Conservation (phyloP, 2,329 filamentous ascomycete species). For the Hypoxylon sp. region DNA sequence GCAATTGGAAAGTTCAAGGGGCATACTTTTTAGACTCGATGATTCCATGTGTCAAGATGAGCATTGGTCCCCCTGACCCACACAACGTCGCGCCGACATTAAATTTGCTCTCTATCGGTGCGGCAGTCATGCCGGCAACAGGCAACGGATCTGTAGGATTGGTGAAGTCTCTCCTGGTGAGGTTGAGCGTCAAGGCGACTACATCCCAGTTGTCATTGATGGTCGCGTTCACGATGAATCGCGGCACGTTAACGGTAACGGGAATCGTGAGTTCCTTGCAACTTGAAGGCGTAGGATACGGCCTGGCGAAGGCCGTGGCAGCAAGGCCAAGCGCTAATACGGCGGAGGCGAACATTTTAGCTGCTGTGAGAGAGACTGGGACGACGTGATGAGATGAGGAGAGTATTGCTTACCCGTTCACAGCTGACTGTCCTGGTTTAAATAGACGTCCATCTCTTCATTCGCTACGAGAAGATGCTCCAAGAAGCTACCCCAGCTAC, state of each 20-base stretch:
- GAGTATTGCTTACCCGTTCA: slow-evolving; percentile 6
- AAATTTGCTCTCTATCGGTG: slow-evolving; percentile 45
- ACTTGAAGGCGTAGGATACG: slow-evolving; percentile 18
- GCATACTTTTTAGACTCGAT: slow-evolving; percentile 51
- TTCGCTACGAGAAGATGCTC: background rate
- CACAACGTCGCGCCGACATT: slow-evolving; percentile 49
- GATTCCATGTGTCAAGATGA: slow-evolving; percentile 50
- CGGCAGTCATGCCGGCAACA: slow-evolving; percentile 41
- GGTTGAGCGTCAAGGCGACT: slow-evolving; percentile 47
- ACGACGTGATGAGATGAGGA: slow-evolving; percentile 8
- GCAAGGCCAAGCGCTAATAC: slow-evolving; percentile 26
- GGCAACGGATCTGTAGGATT: slow-evolving; percentile 44
- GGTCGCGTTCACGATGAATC: slow-evolving; percentile 46
- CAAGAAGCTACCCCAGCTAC: background rate
- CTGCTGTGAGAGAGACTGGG: background rate
- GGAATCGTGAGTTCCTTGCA: slow-evolving; percentile 49
- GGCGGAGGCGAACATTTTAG: slow-evolving; percentile 30
- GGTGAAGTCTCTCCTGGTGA: slow-evolving; percentile 47
- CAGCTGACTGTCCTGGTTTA: background rate
- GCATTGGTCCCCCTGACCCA: slow-evolving; percentile 44
- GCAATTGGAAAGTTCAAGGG: background rate
- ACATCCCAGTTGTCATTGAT: slow-evolving; percentile 50
- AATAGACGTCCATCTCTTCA: background rate
- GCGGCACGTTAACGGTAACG: slow-evolving; percentile 45
- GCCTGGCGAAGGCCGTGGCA: slow-evolving; percentile 16